These are phyloP conservation scores for Letharia lupina DNA, from an alignment of 495 filamentous ascomycete species.

Conservation along the genomic window DNA sequence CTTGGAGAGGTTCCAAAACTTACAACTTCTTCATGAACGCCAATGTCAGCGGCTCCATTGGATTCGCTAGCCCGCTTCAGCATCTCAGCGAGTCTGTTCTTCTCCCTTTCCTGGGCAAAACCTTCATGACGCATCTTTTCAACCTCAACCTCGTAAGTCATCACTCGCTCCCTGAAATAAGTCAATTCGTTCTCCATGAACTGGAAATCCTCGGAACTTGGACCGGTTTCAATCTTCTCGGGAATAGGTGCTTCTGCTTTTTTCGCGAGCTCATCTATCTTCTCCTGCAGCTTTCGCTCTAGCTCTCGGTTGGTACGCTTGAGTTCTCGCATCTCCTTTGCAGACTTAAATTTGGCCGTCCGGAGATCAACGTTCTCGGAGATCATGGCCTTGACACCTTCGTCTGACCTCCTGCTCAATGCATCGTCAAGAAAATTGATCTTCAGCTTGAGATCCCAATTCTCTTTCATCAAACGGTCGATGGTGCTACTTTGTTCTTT, in stretches of 20 bases:
- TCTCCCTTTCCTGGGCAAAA: constrained; percentile 68
- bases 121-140: constrained; percentile 71
- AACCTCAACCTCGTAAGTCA: constrained; percentile 73
- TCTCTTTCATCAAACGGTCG: constrained; percentile 86
- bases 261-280: constrained; percentile 49
- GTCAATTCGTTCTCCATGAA: constrained; percentile 78
- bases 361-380: constrained; percentile 93
- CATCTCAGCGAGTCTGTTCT: constrained; percentile 70
- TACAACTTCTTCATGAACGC: constrained; percentile 68
- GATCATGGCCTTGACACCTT: constrained; percentile 94
- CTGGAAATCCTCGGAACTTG: constrained; percentile 53
- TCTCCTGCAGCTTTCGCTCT: constrained; percentile 74
- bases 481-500: constrained; percentile 98
- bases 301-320: constrained; percentile 72
- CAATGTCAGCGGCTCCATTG: constrained; percentile 55
- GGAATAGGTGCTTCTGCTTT: constrained; percentile 34
- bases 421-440: constrained; percentile 79
- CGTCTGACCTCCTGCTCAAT: constrained; percentile 85
- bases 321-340: constrained; percentile 78
- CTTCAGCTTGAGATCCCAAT: constrained; percentile 80
- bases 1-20: neutral
- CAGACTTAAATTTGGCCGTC: constrained; percentile 74
- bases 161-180: constrained; percentile 72
- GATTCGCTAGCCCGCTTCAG: constrained; percentile 59
- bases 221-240: constrained; percentile 46